Conservation (phyloP, 192 early-diverging fungal genomes). For the Coemansia sp. region DNA sequence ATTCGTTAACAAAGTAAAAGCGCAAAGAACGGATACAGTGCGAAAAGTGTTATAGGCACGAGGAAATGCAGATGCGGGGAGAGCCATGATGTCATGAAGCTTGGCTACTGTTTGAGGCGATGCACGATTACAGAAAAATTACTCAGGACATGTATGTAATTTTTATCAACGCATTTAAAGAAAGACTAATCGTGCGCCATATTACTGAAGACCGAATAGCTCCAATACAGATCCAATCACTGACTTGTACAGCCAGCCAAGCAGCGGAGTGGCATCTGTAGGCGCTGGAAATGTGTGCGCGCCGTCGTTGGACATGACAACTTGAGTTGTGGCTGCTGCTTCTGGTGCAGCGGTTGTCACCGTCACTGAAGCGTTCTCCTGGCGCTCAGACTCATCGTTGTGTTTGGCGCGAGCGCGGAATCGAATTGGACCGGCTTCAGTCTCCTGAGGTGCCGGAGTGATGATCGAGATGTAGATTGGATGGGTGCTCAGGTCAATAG, state of each 20-base stretch:
- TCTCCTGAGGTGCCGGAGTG: background rate
- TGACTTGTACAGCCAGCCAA: conserved; percentile 9
- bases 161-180: background rate
- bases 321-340: background rate
- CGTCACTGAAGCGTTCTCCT: background rate
- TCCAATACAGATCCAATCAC: conserved; percentile 4
- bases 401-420: conserved; percentile 2
- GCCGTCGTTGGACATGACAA: conserved; percentile 4
- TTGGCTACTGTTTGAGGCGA: background rate
- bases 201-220: conserved; percentile 1
- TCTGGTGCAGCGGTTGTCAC: background rate
- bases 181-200: background rate
- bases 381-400: background rate
- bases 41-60: background rate
- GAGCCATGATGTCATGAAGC: background rate
- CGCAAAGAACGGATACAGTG: background rate
- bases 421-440: background rate
- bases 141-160: background rate
- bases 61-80: background rate
- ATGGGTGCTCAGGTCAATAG: background rate
- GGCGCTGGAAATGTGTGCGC: background rate
- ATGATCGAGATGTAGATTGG: conserved; percentile 8
- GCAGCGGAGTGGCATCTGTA: background rate
- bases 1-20: background rate
- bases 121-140: background rate